phyloP scores from a whole-genome alignment of 805 yeast species.

The Brettanomyces nanus region DNA sequence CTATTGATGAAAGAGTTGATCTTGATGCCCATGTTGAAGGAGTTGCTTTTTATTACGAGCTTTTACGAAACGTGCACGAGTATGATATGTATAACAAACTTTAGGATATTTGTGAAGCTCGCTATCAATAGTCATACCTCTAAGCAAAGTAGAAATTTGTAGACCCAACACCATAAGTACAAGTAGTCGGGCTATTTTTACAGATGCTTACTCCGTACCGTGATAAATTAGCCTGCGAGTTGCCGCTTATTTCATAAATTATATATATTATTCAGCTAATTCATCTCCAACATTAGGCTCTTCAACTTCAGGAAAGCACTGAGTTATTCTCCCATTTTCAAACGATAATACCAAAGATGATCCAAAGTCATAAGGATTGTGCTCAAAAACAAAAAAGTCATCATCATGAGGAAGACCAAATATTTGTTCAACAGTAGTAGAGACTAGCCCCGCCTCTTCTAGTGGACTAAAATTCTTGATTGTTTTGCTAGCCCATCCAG shows the following conservation, averaged over 20 bases:
- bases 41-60: slow-evolving; percentile 7
- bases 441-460: slow-evolving; percentile 1
- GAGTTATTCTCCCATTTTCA: neutral
- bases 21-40: slow-evolving; percentile 7
- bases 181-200: too few species aligned
- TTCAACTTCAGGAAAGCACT: slow-evolving; percentile 1
- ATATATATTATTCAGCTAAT: too few species aligned
- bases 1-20: slow-evolving; percentile 8
- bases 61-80: slow-evolving; percentile 3
- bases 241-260: too few species aligned
- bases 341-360: neutral
- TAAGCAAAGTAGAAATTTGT: too few species aligned
- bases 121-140: too few species aligned
- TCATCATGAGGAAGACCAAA: neutral
- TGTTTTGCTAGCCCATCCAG: slow-evolving; percentile 1
- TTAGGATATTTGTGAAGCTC: neutral
- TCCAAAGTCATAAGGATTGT: slow-evolving; percentile 2
- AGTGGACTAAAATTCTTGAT: neutral
- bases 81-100: slow-evolving; percentile 7
- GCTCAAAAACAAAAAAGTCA: slow-evolving; percentile 1
- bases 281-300: slow-evolving; percentile 2
- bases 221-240: too few species aligned
- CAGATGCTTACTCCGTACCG: too few species aligned
- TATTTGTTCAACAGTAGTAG: neutral
- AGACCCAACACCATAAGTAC: too few species aligned